A percentile compares a stretch with the other conserved stretches of the same genome.
These are phyloP conservation scores for Umbilicus rupestris DNA, from an alignment of 164 flowering plant species.

Conservation along the genomic window DNA sequence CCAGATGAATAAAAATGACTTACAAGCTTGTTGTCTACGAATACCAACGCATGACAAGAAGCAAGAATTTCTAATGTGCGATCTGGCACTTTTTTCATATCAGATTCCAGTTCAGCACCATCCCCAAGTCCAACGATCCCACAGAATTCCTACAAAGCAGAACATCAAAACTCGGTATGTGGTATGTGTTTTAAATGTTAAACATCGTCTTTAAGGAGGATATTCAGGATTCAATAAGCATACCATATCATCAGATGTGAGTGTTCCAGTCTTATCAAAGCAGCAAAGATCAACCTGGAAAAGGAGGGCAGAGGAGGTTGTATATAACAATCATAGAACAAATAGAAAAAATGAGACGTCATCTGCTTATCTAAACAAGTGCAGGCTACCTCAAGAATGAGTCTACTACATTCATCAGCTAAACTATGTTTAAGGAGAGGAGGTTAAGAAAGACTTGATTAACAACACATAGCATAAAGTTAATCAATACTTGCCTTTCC, in stretches of 20 bases:
- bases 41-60: constrained; percentile 93
- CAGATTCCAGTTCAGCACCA: constrained; percentile 46
- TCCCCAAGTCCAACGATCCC: constrained; percentile 71
- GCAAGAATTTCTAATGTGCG: constrained; percentile 76
- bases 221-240: constrained; percentile 7
- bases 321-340: too few relatives aligned
- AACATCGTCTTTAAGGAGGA: background rate
- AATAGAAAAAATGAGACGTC: too few relatives aligned
- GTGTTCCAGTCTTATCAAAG: constrained; percentile 97
- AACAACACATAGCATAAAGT: background rate
- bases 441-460: background rate
- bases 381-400: too few relatives aligned
- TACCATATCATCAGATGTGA: constrained; percentile 99
- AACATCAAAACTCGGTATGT: background rate
- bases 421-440: too few relatives aligned
- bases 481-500: constrained; percentile 58
- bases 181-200: background rate
- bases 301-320: background rate
- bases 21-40: constrained; percentile 96
- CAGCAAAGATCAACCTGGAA: constrained; percentile 97
- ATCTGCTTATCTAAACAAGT: too few relatives aligned
- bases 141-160: constrained; percentile 55
- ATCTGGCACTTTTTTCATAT: constrained; percentile 56
- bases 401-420: too few relatives aligned
- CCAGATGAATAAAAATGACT: constrained; percentile 6